phyloP scores from a whole-genome alignment of 768 basidiomycete genomes.

The Mycena galericulata region DNA sequence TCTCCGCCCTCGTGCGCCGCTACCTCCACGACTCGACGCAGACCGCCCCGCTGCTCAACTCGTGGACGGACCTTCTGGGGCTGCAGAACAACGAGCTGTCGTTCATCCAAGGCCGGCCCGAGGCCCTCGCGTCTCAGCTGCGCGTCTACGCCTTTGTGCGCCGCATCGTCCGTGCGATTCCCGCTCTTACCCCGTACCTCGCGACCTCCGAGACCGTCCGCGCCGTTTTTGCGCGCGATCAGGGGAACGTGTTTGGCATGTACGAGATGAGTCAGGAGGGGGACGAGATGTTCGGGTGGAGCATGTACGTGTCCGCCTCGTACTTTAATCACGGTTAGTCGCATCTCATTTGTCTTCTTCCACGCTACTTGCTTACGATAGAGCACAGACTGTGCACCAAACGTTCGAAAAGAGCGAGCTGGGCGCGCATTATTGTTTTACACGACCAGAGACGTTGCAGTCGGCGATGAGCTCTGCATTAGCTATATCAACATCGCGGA shows the following conservation, averaged over 20 bases:
- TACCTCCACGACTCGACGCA: constrained; percentile 49
- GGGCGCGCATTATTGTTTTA: constrained; percentile 55
- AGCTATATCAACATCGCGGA: constrained; percentile 53
- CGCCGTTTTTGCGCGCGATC: constrained; percentile 67
- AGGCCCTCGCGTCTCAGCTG: constrained; percentile 63
- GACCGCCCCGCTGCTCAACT: constrained; percentile 28
- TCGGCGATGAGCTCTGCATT: constrained; percentile 60
- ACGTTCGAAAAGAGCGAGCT: constrained; percentile 52
- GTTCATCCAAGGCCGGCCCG: constrained; percentile 59
- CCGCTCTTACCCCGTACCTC: constrained; percentile 47
- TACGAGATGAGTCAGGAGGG: constrained; percentile 66
- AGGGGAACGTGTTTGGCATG: constrained; percentile 77
- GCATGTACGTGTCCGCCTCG: constrained; percentile 68
- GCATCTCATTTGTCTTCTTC: neutral
- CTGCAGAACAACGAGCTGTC: constrained; percentile 70
- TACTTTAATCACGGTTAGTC: constrained; percentile 77
- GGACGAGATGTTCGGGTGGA: constrained; percentile 76
- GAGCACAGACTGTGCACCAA: constrained; percentile 54
- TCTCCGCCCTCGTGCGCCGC: constrained; percentile 61
- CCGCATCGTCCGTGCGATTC: constrained; percentile 43
- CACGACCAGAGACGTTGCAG: constrained; percentile 46
- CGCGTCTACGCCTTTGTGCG: constrained; percentile 67
- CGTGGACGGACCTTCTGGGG: constrained; percentile 63
- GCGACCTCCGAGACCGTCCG: constrained; percentile 59
- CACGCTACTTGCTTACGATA: constrained; percentile 17